Base-by-base conservation (phyloP, 2,329 filamentous ascomycete species). In the Sclerotinia minor region DNA sequence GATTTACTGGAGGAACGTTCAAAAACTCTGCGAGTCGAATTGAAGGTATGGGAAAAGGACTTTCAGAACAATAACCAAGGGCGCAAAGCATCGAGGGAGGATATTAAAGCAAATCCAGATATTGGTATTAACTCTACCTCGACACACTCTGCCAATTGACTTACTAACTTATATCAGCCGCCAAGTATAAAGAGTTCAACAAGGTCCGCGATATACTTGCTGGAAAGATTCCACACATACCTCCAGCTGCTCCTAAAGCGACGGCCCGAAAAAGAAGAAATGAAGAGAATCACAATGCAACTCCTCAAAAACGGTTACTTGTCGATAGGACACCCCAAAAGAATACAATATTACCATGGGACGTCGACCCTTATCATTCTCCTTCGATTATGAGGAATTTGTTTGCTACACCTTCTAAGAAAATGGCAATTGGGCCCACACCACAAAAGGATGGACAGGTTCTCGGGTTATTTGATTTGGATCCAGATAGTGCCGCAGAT, bases 371-470 rank as follows among this genome's bases (percentile, higher is more conserved):
- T 61, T 81, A 82, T 73, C 80, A 81, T 54, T 88, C 87, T 1
- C 87, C 88, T 1, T 84, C 83, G 1, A 80, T 83, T 54, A 81
- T 83, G 49, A 81, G 86, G 41, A 86, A 83, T 68, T 80, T 89
- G 7, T 89, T 89, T 75, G 64, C 64, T 44, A 87, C 85, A 67
- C 85, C 87, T 1, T 79, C 79, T 0, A 81, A 83, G 15, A 85
- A 86, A 2, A 87, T 85, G 6, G 85, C 83, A 0, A 85, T 95
- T 69, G 91, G 90, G 2, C 92, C 92, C 1, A 95, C 92, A 17
- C 92, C 92, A 3, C 92, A 94, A 75, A 87, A 88, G 70, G 90
- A 94, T 76, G 92, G 92, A 38, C 86, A 86, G 26, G 88, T 93
- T 0, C 82, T 95, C 2, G 91, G 92, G 5, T 79, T 95, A 24